phyloP scores from a whole-genome alignment of 495 filamentous ascomycete species.

The Schizothecium vesticola region DNA sequence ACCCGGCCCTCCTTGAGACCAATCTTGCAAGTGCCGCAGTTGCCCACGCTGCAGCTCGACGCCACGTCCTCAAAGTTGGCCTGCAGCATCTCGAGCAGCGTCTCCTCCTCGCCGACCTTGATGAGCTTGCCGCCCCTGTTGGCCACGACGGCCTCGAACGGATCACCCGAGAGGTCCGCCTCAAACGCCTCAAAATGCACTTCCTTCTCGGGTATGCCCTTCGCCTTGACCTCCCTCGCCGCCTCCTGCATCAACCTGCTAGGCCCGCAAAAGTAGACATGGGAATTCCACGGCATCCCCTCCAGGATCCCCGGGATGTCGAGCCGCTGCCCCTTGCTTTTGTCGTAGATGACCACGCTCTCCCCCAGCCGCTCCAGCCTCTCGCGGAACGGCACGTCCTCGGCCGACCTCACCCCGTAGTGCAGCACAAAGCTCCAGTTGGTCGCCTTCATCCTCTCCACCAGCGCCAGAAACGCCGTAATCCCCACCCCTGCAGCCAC shows the following conservation, averaged over 20 bases:
- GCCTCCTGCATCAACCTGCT: constrained; percentile 46
- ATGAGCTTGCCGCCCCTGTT: constrained; percentile 26
- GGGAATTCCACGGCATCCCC: constrained; percentile 40
- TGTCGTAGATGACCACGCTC: constrained; percentile 42
- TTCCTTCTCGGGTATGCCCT: constrained; percentile 37
- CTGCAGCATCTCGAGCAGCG: constrained; percentile 39
- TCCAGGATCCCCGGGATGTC: constrained; percentile 39
- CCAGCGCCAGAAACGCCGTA: constrained; percentile 43
- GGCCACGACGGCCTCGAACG: constrained; percentile 48
- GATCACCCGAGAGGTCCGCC: constrained; percentile 47
- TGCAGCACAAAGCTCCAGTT: constrained; percentile 43
- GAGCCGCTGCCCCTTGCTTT: constrained; percentile 41
- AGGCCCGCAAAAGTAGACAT: constrained; percentile 53
- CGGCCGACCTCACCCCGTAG: constrained; percentile 42
- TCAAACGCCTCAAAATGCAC: constrained; percentile 54
- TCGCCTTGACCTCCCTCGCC: constrained; percentile 25
- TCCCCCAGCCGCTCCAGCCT: constrained; percentile 32
- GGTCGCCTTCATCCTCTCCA: constrained; percentile 32
- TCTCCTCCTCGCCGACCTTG: constrained; percentile 39
- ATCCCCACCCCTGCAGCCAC: constrained; percentile 50
- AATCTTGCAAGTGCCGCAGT: constrained; percentile 55
- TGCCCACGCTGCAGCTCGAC: constrained; percentile 52
- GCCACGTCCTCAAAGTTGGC: constrained; percentile 39
- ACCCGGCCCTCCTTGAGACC: constrained; percentile 43
- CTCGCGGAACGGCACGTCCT: constrained; percentile 43